Percentiles rank a stretch among this genome's conserved stretches.
Evolutionary conservation across 345 rosid species (phyloP).

Genomic region (Rhodomyrtus tomentosa): DNA sequence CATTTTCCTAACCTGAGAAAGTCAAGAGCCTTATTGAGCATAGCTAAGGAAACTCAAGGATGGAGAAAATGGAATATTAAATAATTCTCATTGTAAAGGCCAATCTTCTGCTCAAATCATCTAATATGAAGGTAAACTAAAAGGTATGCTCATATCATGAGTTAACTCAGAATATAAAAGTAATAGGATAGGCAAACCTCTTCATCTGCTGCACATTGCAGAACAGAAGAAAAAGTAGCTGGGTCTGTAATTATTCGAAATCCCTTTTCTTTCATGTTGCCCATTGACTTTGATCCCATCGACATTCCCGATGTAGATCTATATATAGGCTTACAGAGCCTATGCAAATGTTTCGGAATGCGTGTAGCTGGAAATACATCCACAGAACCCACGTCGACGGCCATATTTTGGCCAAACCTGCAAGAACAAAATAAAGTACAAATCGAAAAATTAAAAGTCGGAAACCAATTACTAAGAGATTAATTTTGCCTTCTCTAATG

Average conservation of each 20-base stretch:
- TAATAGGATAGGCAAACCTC: constrained; percentile 35
- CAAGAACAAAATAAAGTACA: neutral
- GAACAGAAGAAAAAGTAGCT: constrained; percentile 40
- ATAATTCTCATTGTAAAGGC: neutral
- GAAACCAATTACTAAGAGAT: neutral
- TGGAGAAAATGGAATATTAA: neutral
- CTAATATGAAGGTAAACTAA: neutral
- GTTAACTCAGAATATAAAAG: neutral
- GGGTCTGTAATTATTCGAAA: constrained; percentile 57
- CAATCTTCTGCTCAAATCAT: neutral
- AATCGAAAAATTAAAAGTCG: constrained; percentile 4
- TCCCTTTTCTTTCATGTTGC: constrained; percentile 42
- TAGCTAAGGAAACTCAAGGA: neutral
- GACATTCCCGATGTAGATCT: constrained; percentile 19
- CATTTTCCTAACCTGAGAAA: constrained; percentile 64
- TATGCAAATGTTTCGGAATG: constrained; percentile 57
- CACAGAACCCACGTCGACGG: constrained; percentile 64
- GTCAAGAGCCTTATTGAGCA: neutral
- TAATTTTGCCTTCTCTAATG: neutral
- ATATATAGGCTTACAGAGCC: constrained; percentile 49
- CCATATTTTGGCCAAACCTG: constrained; percentile 79
- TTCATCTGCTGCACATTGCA: constrained; percentile 75
- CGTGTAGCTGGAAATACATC: constrained; percentile 70
- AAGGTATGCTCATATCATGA: neutral
- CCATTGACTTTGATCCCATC: constrained; percentile 21